Evolutionary conservation across 2,329 filamentous ascomycete genomes (phyloP).

Genomic region (Hymenotorrendiella dingleyae): DNA sequence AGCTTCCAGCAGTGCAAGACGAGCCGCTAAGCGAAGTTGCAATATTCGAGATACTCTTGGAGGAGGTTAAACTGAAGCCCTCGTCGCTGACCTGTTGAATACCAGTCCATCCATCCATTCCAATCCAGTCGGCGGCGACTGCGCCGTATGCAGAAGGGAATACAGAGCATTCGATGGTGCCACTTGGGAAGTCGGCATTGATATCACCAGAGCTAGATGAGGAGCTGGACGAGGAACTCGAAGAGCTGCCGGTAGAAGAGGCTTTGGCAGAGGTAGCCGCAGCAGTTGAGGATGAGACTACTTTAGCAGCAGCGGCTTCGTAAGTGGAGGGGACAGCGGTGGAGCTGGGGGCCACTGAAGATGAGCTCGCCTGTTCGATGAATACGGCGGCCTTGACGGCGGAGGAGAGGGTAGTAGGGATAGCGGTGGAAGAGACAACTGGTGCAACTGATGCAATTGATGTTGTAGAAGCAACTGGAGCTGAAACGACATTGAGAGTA

Average conservation of each 20-base stretch:
- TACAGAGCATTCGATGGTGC: constrained; percentile 59
- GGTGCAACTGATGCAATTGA: constrained; percentile 24
- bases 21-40: constrained; percentile 55
- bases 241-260: constrained; percentile 35
- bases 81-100: constrained; percentile 60
- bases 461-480: constrained; percentile 27
- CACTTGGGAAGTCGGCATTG: constrained; percentile 67
- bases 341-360: constrained; percentile 1
- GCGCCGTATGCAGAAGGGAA: constrained; percentile 84
- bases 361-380: constrained; percentile 11
- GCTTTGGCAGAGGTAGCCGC: constrained; percentile 32
- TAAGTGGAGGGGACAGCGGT: constrained; percentile 21
- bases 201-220: constrained; percentile 45
- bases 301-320: constrained; percentile 11
- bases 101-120: constrained; percentile 70
- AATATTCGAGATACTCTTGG: constrained; percentile 51
- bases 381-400: constrained; percentile 7
- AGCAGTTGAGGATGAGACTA: constrained; percentile 31
- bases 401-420: constrained; percentile 27
- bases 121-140: constrained; percentile 61
- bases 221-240: constrained; percentile 29
- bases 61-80: too few relatives aligned
- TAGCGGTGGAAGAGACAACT: constrained; percentile 30
- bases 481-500: constrained; percentile 36
- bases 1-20: constrained; percentile 54